phyloP scores from a whole-genome alignment of 306 rosid genomes.

The Begonia fuchsioides region DNA sequence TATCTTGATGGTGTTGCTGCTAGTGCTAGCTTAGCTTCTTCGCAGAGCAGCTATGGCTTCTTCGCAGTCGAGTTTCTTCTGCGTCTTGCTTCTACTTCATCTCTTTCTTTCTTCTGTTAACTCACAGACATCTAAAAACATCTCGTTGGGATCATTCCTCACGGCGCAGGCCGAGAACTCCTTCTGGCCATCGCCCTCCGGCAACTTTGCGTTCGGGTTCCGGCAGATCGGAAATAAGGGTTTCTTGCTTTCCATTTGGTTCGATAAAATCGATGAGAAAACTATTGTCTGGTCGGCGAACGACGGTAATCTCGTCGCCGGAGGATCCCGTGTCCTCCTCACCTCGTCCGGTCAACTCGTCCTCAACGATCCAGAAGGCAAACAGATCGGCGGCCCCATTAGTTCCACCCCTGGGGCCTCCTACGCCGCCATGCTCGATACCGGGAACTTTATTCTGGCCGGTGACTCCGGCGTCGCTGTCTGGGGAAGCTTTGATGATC shows the following conservation, averaged over 20 bases:
- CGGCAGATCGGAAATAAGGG: slow-evolving; percentile 4
- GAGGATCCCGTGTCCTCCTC: slow-evolving; percentile 21
- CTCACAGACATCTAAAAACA: slow-evolving; percentile 13
- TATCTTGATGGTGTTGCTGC: too few relatives aligned
- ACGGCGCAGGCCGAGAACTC: slow-evolving; percentile 1
- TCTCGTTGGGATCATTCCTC: slow-evolving; percentile 12
- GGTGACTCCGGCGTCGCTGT: background rate
- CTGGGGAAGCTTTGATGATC: slow-evolving; percentile 44
- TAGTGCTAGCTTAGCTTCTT: too few relatives aligned
- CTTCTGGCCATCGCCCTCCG: slow-evolving; percentile 17
- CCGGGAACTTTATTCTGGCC: slow-evolving; percentile 34
- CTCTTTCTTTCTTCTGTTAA: slow-evolving; percentile 1
- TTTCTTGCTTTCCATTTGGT: slow-evolving; percentile 31
- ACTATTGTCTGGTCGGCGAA: slow-evolving; percentile 32
- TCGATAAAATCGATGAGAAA: slow-evolving; percentile 18
- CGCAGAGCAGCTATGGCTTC: slow-evolving; percentile 4
- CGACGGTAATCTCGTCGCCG: slow-evolving; percentile 4
- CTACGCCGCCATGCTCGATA: slow-evolving; percentile 29
- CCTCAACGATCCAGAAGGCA: slow-evolving; percentile 18
- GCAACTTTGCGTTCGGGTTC: slow-evolving; percentile 34
- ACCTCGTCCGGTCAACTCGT: slow-evolving; percentile 10
- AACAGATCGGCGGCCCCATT: slow-evolving; percentile 4
- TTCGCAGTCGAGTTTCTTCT: background rate
- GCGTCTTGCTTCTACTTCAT: background rate
- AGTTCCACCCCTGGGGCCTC: slow-evolving; percentile 6